Percentiles rank a stretch among this genome's conserved stretches.
Conservation (phyloP, 1,284 basidiomycete species). For the Microbotryum lychnidis-dioicae region DNA sequence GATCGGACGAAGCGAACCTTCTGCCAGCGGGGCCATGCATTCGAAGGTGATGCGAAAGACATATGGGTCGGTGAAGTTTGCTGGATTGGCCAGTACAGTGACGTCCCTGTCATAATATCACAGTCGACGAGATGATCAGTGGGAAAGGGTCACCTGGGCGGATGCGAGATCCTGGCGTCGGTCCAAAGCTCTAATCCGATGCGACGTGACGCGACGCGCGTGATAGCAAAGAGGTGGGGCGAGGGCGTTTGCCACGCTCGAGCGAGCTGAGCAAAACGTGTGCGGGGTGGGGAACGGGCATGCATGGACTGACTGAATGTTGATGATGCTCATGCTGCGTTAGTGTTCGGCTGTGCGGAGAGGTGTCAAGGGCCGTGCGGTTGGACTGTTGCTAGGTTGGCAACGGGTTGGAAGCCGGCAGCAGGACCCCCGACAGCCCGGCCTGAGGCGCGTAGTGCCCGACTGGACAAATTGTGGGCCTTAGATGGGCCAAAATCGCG, state of each 20-base stretch:
- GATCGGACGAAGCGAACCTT: constrained; percentile 50
- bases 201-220: background rate
- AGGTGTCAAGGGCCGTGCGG: too few species aligned
- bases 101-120: constrained; percentile 29
- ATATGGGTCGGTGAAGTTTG: constrained; percentile 82
- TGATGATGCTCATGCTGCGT: constrained; percentile 30
- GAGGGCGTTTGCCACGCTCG: background rate
- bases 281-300: background rate
- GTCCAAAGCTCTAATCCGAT: background rate
- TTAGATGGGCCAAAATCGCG: too few species aligned
- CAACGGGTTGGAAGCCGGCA: too few species aligned
- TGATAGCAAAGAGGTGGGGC: background rate
- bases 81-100: constrained; percentile 76
- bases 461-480: too few species aligned
- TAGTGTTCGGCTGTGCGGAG: too few species aligned
- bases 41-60: constrained; percentile 95
- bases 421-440: too few species aligned
- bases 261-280: background rate
- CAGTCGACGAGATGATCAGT: too few species aligned
- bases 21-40: constrained; percentile 83
- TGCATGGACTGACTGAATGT: constrained; percentile 21
- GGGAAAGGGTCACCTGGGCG: background rate
- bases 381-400: too few species aligned
- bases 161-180: background rate
- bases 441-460: too few species aligned